Evolutionary conservation across 176 grass and related monocot species (phyloP).

Genomic region (Chrysopogon serrulatus): DNA sequence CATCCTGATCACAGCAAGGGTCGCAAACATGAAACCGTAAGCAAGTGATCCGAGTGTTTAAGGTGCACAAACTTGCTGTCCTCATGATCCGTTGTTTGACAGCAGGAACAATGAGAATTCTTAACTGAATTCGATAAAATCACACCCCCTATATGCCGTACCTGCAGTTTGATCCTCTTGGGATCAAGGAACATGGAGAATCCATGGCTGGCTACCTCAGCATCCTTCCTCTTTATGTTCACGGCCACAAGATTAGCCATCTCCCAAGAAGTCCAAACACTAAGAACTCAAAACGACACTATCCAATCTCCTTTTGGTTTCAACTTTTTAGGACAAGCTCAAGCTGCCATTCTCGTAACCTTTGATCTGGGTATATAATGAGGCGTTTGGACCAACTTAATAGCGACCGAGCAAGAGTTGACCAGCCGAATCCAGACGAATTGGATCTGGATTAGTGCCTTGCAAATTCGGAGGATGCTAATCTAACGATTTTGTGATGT

Average conservation of each 20-base stretch:
- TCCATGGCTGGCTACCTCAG: constrained; percentile 33
- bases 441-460: constrained; percentile 15
- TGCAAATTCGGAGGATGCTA: background rate
- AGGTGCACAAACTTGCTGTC: background rate
- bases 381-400: background rate
- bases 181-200: constrained; percentile 30
- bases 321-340: background rate
- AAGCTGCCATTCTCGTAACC: background rate
- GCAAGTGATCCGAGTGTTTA: background rate
- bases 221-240: constrained; percentile 55
- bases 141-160: too few relatives aligned
- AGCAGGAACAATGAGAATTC: background rate
- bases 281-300: background rate
- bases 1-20: constrained; percentile 17
- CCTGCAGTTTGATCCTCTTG: constrained; percentile 50
- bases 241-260: constrained; percentile 35
- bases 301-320: background rate
- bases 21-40: background rate
- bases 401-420: background rate
- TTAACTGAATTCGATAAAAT: background rate
- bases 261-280: background rate
- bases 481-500: background rate
- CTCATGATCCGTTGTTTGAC: background rate
- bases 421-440: constrained; percentile 2
- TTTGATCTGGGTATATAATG: background rate